Conservation (phyloP, 2,329 filamentous ascomycete species). For the Colletotrichum noveboracense region DNA sequence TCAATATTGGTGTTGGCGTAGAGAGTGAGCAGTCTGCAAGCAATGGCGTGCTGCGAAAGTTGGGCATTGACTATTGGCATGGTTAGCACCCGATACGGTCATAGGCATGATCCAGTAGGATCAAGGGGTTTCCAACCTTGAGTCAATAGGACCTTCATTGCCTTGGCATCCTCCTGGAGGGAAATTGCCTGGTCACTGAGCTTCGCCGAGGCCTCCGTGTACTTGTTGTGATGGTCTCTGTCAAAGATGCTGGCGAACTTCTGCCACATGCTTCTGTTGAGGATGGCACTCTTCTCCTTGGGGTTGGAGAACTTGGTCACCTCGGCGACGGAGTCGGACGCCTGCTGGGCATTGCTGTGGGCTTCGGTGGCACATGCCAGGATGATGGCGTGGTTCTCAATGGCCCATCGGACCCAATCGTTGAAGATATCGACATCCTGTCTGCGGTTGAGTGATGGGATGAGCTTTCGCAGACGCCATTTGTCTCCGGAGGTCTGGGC, state of each 20-base stretch:
- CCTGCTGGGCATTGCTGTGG: background rate
- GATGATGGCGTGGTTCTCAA: background rate
- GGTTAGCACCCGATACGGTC: background rate
- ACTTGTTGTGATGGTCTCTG: background rate
- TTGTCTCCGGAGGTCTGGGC: background rate
- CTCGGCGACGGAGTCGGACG: background rate
- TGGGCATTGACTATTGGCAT: background rate
- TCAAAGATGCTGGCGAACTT: background rate
- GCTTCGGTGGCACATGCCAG: background rate
- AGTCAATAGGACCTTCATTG: background rate
- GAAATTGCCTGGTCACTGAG: background rate
- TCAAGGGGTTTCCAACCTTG: background rate
- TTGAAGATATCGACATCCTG: background rate
- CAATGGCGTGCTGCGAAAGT: background rate
- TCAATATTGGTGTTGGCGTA: background rate
- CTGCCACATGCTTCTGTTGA: background rate
- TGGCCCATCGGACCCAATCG: background rate
- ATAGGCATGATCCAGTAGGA: background rate
- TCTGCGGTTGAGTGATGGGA: background rate
- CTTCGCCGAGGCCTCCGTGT: background rate
- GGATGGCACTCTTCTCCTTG: background rate
- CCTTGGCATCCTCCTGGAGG: background rate
- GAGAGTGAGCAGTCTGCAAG: background rate
- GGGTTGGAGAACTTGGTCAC: background rate
- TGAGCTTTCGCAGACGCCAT: background rate